Base-by-base conservation (phyloP, 257 asterid genomes). In the Solanum corneliomulleri region DNA sequence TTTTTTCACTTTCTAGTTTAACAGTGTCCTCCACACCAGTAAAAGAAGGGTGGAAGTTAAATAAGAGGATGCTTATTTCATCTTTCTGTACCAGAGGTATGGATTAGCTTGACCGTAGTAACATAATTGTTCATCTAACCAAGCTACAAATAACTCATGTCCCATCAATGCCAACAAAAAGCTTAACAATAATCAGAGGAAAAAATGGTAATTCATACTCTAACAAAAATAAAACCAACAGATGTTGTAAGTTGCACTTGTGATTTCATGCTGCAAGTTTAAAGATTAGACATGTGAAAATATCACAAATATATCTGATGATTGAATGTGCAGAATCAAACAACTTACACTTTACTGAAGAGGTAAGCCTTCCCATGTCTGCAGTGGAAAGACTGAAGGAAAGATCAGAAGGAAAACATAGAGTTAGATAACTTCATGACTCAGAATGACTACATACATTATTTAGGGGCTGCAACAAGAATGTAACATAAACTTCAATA, bases 301-400 rank as follows among this genome's bases (percentile, higher is more conserved):
- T 77, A 23, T 60, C 90, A 31, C 64, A 87, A 25, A 77, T 10
- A 77, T 77, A 8, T 45, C 64, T 44, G 37, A 45, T 78, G 74
- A 86, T 71, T 74, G 86, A 86, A 86, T 44, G 78, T 52, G 69
- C 52, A 87, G 83, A 81, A 70, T 49, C 86, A 89, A 89, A 88
- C 89, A 89, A 93, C 98, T 94, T 95, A 94, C 97, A 95, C 97
- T 89, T 94, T 90, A 84, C 87, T 78, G 93, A 95, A 92, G 92
- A 95, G 98, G 89, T 94, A 95, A 86, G 98, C 98, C 93, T 90
- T 94, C 89, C 97, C 96, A 84, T 91, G 90, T 92, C 90, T 90
- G 93, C 92, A 39, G 83, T 92, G 97, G 90, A 93, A 95, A 33
- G 92, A 72, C 97, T 95, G 94, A 83, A 90, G 66, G 35, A 86